A percentile compares a stretch with the other conserved stretches of the same genome.
Evolutionary conservation across 2,329 filamentous ascomycete species (phyloP).

Genomic region (Didymella pomorum): DNA sequence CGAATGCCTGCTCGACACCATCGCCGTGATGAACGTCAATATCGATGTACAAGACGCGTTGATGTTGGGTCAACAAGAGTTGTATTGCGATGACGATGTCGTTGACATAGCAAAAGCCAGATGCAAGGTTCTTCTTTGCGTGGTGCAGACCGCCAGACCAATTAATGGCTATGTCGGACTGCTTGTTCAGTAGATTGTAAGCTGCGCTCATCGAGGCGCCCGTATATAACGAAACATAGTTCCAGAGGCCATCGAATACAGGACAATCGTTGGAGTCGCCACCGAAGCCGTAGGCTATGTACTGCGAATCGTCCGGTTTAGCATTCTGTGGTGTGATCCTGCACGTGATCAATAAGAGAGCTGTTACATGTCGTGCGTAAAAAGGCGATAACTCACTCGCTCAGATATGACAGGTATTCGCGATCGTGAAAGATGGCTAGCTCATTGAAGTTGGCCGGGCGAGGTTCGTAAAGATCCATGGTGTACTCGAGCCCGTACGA

Average conservation of each 20-base stretch:
- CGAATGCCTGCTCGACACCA: conserved; percentile 90
- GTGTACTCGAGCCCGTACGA: conserved; percentile 95
- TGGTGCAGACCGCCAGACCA: conserved; percentile 98
- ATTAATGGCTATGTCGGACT: conserved; percentile 95
- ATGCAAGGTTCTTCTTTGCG: conserved; percentile 91
- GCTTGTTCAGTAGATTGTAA: conserved; percentile 81
- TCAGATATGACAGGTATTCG: conserved; percentile 91
- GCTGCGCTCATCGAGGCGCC: conserved; percentile 92
- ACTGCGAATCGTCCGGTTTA: conserved; percentile 52
- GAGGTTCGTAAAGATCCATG: conserved; percentile 92
- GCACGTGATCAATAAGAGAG: conserved; percentile 11
- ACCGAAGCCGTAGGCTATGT: conserved; percentile 80
- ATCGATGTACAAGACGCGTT: conserved; percentile 92
- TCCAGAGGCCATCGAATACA: conserved; percentile 93
- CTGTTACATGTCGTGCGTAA: background rate
- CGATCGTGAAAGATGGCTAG: conserved; percentile 84
- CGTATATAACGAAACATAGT: conserved; percentile 93
- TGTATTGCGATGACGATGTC: conserved; percentile 96
- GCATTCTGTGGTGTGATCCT: conserved; percentile 59
- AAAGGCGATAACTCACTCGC: conserved; percentile 36
- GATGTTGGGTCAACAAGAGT: conserved; percentile 80
- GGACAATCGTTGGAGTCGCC: conserved; percentile 79
- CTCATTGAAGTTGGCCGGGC: conserved; percentile 86
- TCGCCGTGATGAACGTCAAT: conserved; percentile 94
- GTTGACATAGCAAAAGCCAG: conserved; percentile 98